Conservation (phyloP, 345 rosid species). For the Dimocarpus longan region DNA sequence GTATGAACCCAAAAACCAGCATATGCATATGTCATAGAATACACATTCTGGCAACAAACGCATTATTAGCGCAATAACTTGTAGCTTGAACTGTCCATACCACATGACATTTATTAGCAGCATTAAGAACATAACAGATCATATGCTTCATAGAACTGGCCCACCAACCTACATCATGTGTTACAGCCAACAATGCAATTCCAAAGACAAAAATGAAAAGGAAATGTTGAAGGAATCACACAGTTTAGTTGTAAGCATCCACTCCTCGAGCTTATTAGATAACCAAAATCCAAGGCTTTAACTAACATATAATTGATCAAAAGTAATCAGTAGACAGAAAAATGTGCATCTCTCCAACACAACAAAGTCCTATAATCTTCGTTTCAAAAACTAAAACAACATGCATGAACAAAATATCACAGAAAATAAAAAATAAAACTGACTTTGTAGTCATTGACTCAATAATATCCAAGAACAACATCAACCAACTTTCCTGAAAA, state of each 20-base stretch:
- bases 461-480: conserved; percentile 79
- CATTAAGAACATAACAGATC: not conserved
- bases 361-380: not conserved
- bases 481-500: conserved; percentile 75
- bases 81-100: too few species aligned
- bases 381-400: not conserved
- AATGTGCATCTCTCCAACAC: not conserved
- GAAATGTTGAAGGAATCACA: not conserved
- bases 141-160: not conserved
- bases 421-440: not conserved
- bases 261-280: not conserved
- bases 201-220: not conserved
- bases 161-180: not conserved
- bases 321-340: too few species aligned
- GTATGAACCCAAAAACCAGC: not conserved
- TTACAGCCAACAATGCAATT: not conserved
- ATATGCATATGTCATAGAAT: not conserved
- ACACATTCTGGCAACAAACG: not conserved
- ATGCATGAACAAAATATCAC: not conserved
- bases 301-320: not conserved
- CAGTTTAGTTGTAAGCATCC: not conserved
- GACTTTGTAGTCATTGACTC: conserved; percentile 61
- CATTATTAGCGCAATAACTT: too few species aligned
- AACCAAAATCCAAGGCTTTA: not conserved
- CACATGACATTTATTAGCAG: too few species aligned